These are phyloP conservation scores for Ambrosia hybrid DNA, from an alignment of 140 eudicot genomes.

Conservation along the genomic window DNA sequence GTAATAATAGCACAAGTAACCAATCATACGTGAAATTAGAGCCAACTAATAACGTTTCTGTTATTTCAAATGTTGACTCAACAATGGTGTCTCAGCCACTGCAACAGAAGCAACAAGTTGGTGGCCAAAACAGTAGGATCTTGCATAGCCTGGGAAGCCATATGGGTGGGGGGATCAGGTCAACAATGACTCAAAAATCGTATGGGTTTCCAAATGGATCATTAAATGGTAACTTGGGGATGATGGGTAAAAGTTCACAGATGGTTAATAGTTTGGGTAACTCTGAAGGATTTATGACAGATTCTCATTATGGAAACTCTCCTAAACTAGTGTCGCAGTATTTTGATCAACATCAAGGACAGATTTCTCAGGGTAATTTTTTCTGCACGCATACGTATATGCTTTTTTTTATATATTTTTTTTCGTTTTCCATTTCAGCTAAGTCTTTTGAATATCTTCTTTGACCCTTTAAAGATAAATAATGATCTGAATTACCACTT, in stretches of 20 bases:
- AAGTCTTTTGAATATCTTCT: slow-evolving; percentile 1
- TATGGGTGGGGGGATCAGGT: slow-evolving; percentile 74
- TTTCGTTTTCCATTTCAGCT: neutral
- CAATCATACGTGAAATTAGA: slow-evolving; percentile 53
- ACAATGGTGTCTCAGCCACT: slow-evolving; percentile 52
- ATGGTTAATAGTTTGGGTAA: slow-evolving; percentile 58
- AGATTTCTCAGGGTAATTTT: slow-evolving; percentile 55
- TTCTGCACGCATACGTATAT: slow-evolving; percentile 15
- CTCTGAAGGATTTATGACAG: slow-evolving; percentile 55
- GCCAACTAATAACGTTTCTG: slow-evolving; percentile 46
- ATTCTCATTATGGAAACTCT: slow-evolving; percentile 55
- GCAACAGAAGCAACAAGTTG: slow-evolving; percentile 68
- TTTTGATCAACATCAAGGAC: slow-evolving; percentile 70
- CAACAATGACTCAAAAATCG: slow-evolving; percentile 64
- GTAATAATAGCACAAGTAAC: slow-evolving; percentile 41
- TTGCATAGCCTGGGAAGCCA: slow-evolving; percentile 82
- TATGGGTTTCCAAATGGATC: slow-evolving; percentile 62
- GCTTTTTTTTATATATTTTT: neutral
- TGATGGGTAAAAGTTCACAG: slow-evolving; percentile 48
- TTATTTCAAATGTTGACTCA: slow-evolving; percentile 56
- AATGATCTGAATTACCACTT: neutral
- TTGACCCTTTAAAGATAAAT: slow-evolving; percentile 6
- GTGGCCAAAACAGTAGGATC: slow-evolving; percentile 78
- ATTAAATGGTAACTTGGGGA: slow-evolving; percentile 60
- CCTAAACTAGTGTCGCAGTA: slow-evolving; percentile 49